Conservation (phyloP, 1,284 basidiomycete genomes). For the Ceratorhiza oryzae-sativae region DNA sequence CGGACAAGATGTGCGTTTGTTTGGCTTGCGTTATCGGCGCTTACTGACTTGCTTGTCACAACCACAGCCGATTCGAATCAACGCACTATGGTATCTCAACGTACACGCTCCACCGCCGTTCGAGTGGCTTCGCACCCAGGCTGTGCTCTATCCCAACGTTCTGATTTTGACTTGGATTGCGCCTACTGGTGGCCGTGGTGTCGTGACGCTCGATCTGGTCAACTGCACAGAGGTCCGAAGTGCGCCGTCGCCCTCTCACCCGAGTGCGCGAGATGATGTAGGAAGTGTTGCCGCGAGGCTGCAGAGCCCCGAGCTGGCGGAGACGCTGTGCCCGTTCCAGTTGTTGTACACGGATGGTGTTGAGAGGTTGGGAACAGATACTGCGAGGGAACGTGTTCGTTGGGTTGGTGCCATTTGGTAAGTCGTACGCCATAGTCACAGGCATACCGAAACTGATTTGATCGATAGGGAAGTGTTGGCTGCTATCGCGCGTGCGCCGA, state of each 20-base stretch:
- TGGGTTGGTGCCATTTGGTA: slow-evolving; percentile 90
- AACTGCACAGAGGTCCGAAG: slow-evolving; percentile 84
- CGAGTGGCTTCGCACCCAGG: slow-evolving; percentile 84
- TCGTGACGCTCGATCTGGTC: slow-evolving; percentile 81
- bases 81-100: slow-evolving; percentile 86
- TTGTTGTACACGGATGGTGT: slow-evolving; percentile 86
- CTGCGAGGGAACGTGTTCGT: slow-evolving; percentile 78
- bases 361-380: slow-evolving; percentile 83
- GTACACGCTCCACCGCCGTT: slow-evolving; percentile 81
- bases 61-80: slow-evolving; percentile 77
- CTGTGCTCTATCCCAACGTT: slow-evolving; percentile 79
- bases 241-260: slow-evolving; percentile 77
- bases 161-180: slow-evolving; percentile 84
- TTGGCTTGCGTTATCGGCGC: slow-evolving; percentile 2
- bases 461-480: slow-evolving; percentile 69
- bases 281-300: slow-evolving; percentile 78
- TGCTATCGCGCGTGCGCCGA: slow-evolving; percentile 52
- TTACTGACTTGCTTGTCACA: slow-evolving; percentile 38
- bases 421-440: slow-evolving; percentile 47
- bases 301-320: slow-evolving; percentile 65
- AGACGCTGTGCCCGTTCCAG: slow-evolving; percentile 85
- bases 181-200: slow-evolving; percentile 74
- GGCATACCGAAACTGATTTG: slow-evolving; percentile 29
- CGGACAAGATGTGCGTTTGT: slow-evolving; percentile 29
- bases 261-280: slow-evolving; percentile 78